phyloP scores from a whole-genome alignment of 768 basidiomycete species.

The Naganishia kalamii region DNA sequence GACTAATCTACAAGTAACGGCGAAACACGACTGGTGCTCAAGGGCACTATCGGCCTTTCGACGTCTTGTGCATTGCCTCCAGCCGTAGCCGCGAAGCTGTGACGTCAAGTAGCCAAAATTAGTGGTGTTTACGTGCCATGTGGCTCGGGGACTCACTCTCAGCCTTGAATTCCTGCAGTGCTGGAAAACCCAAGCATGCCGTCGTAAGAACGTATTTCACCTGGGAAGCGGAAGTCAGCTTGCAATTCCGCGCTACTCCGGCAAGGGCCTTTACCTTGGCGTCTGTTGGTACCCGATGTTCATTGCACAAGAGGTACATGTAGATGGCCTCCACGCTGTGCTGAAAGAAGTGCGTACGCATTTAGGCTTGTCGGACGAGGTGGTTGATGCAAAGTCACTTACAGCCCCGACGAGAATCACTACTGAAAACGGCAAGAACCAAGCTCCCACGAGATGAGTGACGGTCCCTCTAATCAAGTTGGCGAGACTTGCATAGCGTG shows the following conservation, averaged over 20 bases:
- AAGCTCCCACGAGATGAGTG: neutral
- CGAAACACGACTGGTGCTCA: too few species aligned
- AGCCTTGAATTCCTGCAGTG: slow-evolving; percentile 3
- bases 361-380: neutral
- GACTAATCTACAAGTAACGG: too few species aligned
- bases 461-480: neutral
- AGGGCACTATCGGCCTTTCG: slow-evolving; percentile 23
- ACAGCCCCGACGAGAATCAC: slow-evolving; percentile 17
- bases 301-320: slow-evolving; percentile 5
- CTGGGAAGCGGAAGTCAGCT: neutral
- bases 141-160: neutral
- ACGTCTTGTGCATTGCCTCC: slow-evolving; percentile 18
- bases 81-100: slow-evolving; percentile 21
- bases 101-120: too few species aligned
- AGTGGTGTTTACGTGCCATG: neutral
- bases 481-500: neutral
- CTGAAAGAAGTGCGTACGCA: neutral
- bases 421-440: slow-evolving; percentile 10
- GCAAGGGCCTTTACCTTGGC: neutral
- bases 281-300: neutral
- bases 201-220: slow-evolving; percentile 3
- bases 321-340: slow-evolving; percentile 3
- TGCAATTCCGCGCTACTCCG: neutral
- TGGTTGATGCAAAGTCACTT: neutral
- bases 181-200: neutral